A percentile compares a stretch with the other conserved stretches of the same genome.
These are phyloP conservation scores for Cryptosporidium canis DNA, from an alignment of 169 alveolate species.

Conservation along the genomic window DNA sequence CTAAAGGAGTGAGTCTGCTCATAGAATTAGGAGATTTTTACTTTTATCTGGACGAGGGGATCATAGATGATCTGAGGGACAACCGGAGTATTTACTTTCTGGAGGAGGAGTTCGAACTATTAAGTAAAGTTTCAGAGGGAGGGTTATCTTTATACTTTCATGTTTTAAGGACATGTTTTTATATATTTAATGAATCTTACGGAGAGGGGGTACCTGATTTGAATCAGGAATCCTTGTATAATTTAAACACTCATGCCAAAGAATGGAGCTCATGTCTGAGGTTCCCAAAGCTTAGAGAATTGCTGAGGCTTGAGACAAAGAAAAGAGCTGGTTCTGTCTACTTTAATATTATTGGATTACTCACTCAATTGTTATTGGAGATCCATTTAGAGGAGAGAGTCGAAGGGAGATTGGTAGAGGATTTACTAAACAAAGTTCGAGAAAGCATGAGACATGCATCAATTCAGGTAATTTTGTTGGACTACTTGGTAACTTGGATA, in stretches of 20 bases:
- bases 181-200: background rate
- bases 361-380: background rate
- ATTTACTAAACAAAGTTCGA: background rate
- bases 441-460: slow-evolving; percentile 60
- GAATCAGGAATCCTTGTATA: background rate
- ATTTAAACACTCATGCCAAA: background rate
- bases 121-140: slow-evolving; percentile 1
- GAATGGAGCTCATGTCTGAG: background rate
- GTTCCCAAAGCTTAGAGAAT: background rate
- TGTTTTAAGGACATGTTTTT: slow-evolving; percentile 35
- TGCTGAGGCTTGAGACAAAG: slow-evolving; percentile 7
- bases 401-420: background rate
- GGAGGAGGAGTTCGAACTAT: background rate
- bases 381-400: slow-evolving; percentile 1
- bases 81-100: background rate
- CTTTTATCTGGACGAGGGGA: background rate
- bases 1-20: slow-evolving; percentile 30
- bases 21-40: slow-evolving; percentile 34
- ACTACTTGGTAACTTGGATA: slow-evolving; percentile 55
- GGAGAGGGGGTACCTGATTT: background rate
- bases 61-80: slow-evolving; percentile 5
- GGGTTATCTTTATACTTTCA: slow-evolving; percentile 11
- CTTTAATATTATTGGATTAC: slow-evolving; percentile 2
- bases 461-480: background rate
- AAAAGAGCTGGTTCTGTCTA: slow-evolving; percentile 8